Evolutionary conservation across 2,329 filamentous ascomycete genomes (phyloP).

Genomic region (Monilinia fructigena): DNA sequence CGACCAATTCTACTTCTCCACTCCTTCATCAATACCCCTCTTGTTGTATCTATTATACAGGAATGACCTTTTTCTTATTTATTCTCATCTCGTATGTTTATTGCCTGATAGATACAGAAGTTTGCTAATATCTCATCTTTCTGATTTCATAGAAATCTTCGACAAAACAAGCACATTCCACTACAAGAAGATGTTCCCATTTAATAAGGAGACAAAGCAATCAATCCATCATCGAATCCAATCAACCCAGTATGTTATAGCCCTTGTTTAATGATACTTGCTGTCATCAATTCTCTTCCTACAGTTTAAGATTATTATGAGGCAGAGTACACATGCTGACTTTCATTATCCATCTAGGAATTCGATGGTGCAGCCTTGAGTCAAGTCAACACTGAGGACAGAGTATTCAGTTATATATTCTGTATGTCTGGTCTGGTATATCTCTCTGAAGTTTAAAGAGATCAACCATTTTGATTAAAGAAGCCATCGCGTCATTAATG

Average conservation of each 20-base stretch:
- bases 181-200: not conserved
- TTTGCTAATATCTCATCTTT: not conserved
- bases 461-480: not conserved
- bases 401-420: not conserved
- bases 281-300: not conserved
- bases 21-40: not conserved
- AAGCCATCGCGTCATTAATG: not conserved
- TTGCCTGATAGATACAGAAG: not conserved
- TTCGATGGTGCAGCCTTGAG: not conserved
- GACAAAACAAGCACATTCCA: too few relatives aligned
- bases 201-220: not conserved
- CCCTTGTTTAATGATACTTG: not conserved
- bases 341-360: not conserved
- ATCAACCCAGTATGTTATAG: not conserved
- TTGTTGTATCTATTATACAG: not conserved
- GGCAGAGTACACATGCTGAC: not conserved
- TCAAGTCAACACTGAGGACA: not conserved
- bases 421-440: not conserved
- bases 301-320: not conserved
- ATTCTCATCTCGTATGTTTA: too few relatives aligned
- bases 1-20: not conserved
- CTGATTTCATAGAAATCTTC: not conserved
- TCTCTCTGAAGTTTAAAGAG: not conserved
- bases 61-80: not conserved
- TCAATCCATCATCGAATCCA: too few relatives aligned